Conservation (phyloP, 1,284 basidiomycete species). For the Rhodofomes roseus region DNA sequence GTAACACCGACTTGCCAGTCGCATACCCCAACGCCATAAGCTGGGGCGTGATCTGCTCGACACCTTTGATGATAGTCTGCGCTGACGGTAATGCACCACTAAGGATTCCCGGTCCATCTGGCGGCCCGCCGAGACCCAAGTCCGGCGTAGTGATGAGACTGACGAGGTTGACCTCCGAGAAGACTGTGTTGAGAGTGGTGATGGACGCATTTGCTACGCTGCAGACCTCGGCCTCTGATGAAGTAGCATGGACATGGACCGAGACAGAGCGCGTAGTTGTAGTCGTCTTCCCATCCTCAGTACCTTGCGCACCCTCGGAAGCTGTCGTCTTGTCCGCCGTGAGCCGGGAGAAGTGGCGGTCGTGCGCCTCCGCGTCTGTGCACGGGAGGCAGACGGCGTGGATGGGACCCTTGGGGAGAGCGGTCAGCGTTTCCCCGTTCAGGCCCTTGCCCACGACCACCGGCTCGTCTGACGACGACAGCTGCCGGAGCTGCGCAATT, state of each 20-base stretch:
- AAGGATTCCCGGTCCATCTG: conserved; percentile 52
- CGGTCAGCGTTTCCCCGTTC: conserved; percentile 16
- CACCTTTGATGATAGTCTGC: conserved; percentile 62
- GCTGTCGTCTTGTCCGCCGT: conserved; percentile 11
- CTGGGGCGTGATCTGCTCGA: conserved; percentile 68
- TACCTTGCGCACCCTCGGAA: conserved; percentile 1
- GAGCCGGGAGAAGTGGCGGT: conserved; percentile 46
- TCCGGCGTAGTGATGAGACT: conserved; percentile 51
- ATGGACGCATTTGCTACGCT: conserved; percentile 47
- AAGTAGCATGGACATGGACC: conserved; percentile 4
- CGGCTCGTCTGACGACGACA: conserved; percentile 31
- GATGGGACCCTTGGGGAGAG: conserved; percentile 45
- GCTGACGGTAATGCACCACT: conserved; percentile 72
- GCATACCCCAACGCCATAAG: conserved; percentile 76
- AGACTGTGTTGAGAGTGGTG: conserved; percentile 43
- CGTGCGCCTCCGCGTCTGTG: conserved; percentile 57
- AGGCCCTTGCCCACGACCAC: conserved; percentile 17
- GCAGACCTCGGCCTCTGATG: conserved; percentile 20
- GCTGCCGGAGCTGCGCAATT: conserved; percentile 58
- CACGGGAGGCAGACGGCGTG: conserved; percentile 69
- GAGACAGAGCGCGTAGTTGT: background rate
- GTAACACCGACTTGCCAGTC: conserved; percentile 60
- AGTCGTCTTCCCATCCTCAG: conserved; percentile 1
- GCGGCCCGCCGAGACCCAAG: conserved; percentile 59
- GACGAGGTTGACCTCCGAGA: conserved; percentile 57